phyloP scores from a whole-genome alignment of 768 basidiomycete genomes.

The Podaxis sp. region DNA sequence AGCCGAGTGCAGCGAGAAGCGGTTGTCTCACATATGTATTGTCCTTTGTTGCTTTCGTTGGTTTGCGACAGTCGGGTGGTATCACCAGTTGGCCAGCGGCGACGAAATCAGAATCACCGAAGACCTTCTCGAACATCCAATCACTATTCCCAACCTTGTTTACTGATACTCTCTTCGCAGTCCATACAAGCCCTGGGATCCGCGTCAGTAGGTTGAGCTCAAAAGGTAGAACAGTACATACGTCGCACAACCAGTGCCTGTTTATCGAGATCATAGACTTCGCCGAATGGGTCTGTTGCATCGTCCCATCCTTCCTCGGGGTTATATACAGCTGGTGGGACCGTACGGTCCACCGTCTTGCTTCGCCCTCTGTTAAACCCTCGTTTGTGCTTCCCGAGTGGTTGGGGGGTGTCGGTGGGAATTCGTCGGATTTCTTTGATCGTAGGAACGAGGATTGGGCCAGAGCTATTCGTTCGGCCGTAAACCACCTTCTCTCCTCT shows the following conservation, averaged over 20 bases:
- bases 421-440: conserved; percentile 68
- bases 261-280: conserved; percentile 64
- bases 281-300: conserved; percentile 58
- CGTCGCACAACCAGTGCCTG: conserved; percentile 64
- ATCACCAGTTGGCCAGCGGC: conserved; percentile 87
- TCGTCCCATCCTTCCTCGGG: conserved; percentile 87
- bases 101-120: conserved; percentile 86
- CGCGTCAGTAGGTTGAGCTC: conserved; percentile 5
- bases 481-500: conserved; percentile 88
- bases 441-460: conserved; percentile 51
- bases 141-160: conserved; percentile 52
- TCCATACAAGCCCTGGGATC: conserved; percentile 72
- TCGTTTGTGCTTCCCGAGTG: conserved; percentile 30
- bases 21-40: conserved; percentile 53
- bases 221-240: conserved; percentile 35
- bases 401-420: conserved; percentile 34
- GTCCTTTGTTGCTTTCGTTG: conserved; percentile 84
- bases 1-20: not conserved
- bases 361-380: conserved; percentile 39
- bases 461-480: conserved; percentile 41
- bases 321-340: conserved; percentile 25
- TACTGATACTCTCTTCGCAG: conserved; percentile 62
- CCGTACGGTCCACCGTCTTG: conserved; percentile 46
- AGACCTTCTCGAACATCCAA: conserved; percentile 90
- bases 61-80: conserved; percentile 76